Evolutionary conservation across 495 filamentous ascomycete genomes (phyloP), one percentile per base, ranked within the genome.

Genomic region (Friedmanniomyces endolithicus): DNA sequence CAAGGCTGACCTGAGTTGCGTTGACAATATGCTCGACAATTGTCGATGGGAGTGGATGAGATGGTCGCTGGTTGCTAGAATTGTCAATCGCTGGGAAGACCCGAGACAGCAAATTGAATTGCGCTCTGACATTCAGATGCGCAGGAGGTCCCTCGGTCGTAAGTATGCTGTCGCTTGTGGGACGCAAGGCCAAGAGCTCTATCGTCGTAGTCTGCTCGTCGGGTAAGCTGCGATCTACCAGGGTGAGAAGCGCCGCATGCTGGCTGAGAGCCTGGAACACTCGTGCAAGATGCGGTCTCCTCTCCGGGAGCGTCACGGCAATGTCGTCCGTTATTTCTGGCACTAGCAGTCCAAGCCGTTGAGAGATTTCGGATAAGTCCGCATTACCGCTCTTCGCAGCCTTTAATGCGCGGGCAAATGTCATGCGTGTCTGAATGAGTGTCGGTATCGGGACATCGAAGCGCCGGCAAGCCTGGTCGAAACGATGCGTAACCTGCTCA

Each of bases 401-500:
- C 8, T 27, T 27, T 12, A 68, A 39, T 23, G 67, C 53, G 29
- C 54, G 49, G 0, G 52, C 41, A 33, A 71, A 63, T 9, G 59
- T 31, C n/a, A 53, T 50, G 23, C 52, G 71, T 59, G 49, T 69
- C 65, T 56, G 50, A 11, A 49, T 33, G 23, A 66, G 61, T 3
- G 62, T 58, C 17, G 62, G 50, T 22, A 65, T 23, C 2, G 54
- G 49, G 11, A 56, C 46, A 25, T 48, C 19, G 16, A 55, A 63
- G 17, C 70, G 74, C 77, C 76, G 82, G 44, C 75, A 73, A 12
- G 78, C 58, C 8, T 71, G 64, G 63, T 94, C 89, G 58, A 97
- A 94, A 27, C 81, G 73, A 40, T 78, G 75, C 0, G 83, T 84
- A n/a, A 92, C 76, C 2, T 66, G 65, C 64, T 90, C 84, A 62